These are phyloP conservation scores for Cordyceps javanica DNA, from an alignment of 2,329 filamentous ascomycete genomes.

Conservation along the genomic window DNA sequence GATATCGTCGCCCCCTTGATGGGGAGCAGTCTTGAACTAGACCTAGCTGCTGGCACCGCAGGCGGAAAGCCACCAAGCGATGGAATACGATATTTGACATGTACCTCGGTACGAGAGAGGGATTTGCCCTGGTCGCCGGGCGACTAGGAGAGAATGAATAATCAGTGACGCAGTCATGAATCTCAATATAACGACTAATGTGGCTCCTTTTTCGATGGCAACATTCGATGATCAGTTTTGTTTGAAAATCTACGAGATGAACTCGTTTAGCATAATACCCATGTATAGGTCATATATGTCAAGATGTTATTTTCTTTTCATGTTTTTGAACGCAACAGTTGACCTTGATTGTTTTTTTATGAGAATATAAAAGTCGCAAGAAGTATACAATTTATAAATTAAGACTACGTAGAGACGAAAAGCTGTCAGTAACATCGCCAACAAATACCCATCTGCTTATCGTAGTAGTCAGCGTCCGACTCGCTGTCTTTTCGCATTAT, in stretches of 20 bases:
- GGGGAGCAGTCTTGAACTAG: conserved; percentile 77
- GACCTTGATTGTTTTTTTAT: not conserved
- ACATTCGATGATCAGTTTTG: not conserved
- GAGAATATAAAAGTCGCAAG: not conserved
- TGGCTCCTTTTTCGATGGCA: not conserved
- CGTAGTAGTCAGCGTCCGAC: no score
- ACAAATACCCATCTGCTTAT: no score
- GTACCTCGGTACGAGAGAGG: conserved; percentile 40
- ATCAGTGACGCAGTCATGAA: not conserved
- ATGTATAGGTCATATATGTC: conserved; percentile 1
- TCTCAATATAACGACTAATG: conserved; percentile 5
- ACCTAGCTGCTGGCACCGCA: conserved; percentile 41
- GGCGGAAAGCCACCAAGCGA: conserved; percentile 35
- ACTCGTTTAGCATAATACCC: conserved; percentile 9
- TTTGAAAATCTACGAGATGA: conserved; percentile 4
- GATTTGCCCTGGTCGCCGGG: conserved; percentile 46
- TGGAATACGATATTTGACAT: conserved; percentile 44
- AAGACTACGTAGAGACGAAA: no score
- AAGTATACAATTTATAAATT: no score
- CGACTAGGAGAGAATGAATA: conserved; percentile 18
- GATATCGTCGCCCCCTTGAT: conserved; percentile 81
- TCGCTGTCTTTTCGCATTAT: no score
- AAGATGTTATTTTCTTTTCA: not conserved
- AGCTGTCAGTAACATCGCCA: no score
- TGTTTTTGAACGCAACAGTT: not conserved